Evolutionary conservation across 352 stramenopile species (phyloP).

Genomic region (Pythium diclinum): DNA sequence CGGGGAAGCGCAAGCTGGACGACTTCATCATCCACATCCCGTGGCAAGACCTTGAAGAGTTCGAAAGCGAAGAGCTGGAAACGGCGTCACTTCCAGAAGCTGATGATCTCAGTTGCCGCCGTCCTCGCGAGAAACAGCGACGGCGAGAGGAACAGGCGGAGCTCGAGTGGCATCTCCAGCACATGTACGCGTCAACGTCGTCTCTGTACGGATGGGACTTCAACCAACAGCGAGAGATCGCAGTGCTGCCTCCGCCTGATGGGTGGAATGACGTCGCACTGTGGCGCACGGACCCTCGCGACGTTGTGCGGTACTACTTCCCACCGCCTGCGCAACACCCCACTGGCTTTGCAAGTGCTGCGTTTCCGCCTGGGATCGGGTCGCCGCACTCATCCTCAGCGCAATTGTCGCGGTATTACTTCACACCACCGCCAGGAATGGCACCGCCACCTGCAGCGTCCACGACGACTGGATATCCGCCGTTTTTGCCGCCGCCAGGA

Average conservation of each 20-base stretch:
- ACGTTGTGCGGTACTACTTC: conserved; percentile 64
- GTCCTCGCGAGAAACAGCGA: conserved; percentile 24
- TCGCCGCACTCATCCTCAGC: not conserved
- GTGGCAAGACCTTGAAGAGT: conserved; percentile 23
- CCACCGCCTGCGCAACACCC: conserved; percentile 8
- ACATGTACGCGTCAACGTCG: conserved; percentile 71
- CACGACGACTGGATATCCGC: conserved; percentile 13
- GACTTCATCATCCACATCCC: conserved; percentile 55
- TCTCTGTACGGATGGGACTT: conserved; percentile 81
- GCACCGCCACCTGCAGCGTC: not conserved
- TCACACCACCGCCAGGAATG: conserved; percentile 20
- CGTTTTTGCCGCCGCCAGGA: conserved; percentile 21
- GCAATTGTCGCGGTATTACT: conserved; percentile 52
- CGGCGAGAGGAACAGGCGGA: conserved; percentile 47
- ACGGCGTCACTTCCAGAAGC: not conserved
- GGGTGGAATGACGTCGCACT: conserved; percentile 50
- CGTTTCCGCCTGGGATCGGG: conserved; percentile 6
- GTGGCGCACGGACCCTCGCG: conserved; percentile 61
- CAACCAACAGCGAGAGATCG: conserved; percentile 46
- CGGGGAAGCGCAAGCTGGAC: conserved; percentile 69
- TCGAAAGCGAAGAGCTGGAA: conserved; percentile 12
- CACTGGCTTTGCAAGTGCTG: not conserved
- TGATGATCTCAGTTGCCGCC: conserved; percentile 18
- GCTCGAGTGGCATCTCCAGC: conserved; percentile 64
- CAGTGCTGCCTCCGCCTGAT: conserved; percentile 17